Evolutionary conservation across 805 yeast species (phyloP).

Genomic region (Scheffersomyces lignosus): DNA sequence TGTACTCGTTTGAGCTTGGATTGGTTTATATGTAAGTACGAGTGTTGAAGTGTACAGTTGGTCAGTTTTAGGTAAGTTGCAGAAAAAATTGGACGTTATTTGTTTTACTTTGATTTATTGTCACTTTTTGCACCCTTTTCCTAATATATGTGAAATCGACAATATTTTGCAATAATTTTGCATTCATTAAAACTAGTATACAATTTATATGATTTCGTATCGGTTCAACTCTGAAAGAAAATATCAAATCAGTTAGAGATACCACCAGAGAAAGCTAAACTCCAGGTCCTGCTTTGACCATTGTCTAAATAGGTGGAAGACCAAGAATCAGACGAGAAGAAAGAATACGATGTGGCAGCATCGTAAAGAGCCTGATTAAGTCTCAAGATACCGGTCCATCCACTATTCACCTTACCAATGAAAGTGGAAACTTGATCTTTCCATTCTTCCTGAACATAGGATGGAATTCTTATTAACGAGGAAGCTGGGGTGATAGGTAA

Average conservation of each 20-base stretch:
- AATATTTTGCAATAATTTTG: too few relatives aligned
- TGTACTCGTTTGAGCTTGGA: too few relatives aligned
- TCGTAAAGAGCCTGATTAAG: constrained; percentile 47
- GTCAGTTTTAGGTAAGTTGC: too few relatives aligned
- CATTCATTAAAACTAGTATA: constrained; percentile 2
- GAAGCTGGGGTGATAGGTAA: constrained; percentile 26
- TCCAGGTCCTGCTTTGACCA: constrained; percentile 66
- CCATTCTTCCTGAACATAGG: constrained; percentile 25
- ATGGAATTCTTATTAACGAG: constrained; percentile 16
- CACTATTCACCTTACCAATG: constrained; percentile 45
- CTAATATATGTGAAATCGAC: too few relatives aligned
- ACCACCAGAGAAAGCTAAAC: constrained; percentile 60
- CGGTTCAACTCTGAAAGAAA: too few relatives aligned
- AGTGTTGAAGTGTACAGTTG: too few relatives aligned
- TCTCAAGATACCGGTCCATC: constrained; percentile 63
- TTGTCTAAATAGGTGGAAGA: constrained; percentile 48
- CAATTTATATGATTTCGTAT: too few relatives aligned
- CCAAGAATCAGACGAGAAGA: constrained; percentile 36
- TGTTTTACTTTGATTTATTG: too few relatives aligned
- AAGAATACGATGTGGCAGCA: constrained; percentile 40
- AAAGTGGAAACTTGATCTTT: constrained; percentile 22
- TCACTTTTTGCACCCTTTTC: too few relatives aligned
- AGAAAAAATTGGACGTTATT: too few relatives aligned
- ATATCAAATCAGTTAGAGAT: too few relatives aligned
- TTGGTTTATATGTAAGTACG: too few relatives aligned